Evolutionary conservation across 169 alveolate species (phyloP), one percentile per base, ranked within the genome.

Genomic region (Theileria luwenshuni): DNA sequence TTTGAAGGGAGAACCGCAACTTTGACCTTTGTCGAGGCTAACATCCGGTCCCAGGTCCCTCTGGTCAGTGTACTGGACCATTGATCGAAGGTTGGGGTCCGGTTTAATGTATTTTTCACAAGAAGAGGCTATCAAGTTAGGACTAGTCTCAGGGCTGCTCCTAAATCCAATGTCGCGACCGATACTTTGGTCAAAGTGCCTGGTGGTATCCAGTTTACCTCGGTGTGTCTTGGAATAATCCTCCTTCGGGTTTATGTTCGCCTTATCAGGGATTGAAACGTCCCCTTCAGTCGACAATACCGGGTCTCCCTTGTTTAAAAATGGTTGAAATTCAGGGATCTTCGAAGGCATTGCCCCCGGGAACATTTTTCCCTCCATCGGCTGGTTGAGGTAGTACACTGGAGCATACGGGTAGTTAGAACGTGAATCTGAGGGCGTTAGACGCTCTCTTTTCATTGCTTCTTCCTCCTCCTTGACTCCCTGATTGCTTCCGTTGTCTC

Each of bases 91-190:
- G 38, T 56, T 21, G 30, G 30, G 25, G 19, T 21, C 65, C n/a
- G 35, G 8, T n/a, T 56, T 56, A 17, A 56, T 56, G 32, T 28
- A 56, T 33, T 19, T 25, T 38, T 56, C 65, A 6, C 23, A 6
- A 17, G 65, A 32, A 23, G 65, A 1, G 17, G 65, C 45, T 27
- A 56, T 38, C 15, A 56, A 21, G 65, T 56, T 56, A 1, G 65
- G 65, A 19, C 65, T 56, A 43, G 65, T 56, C 15, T 56, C 28
- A 19, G 65, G 65, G 32, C 65, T 56, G 45, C 30, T 56, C 17
- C 23, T 25, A 56, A 38, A 56, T 21, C 30, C 19, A 5, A 56
- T 38, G 12, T 56, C 65, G 30, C 45, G 30, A 7, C 65, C 38
- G 47, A 56, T 56, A 27, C 38, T 43, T n/a, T 38, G 2, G 10